These are phyloP conservation scores for Sarocladium brachiariae DNA, from an alignment of 2,329 filamentous ascomycete species.

Conservation along the genomic window DNA sequence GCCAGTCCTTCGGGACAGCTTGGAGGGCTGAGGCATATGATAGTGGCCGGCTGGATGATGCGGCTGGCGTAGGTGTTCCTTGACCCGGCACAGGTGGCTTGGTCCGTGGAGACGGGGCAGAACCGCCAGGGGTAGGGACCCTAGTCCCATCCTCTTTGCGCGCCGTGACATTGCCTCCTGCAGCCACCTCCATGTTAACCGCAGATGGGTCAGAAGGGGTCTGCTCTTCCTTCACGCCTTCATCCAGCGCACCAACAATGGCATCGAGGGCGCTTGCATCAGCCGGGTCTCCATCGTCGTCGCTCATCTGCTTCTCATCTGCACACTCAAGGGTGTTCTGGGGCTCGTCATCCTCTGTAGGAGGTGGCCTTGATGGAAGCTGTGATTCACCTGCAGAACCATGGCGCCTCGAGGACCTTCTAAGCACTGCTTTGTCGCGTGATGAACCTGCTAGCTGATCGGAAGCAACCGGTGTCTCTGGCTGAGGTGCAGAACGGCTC, in stretches of 20 bases:
- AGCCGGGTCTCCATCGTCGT: constrained; percentile 63
- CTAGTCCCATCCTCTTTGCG: constrained; percentile 87
- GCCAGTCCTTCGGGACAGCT: constrained; percentile 83
- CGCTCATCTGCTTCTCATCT: constrained; percentile 78
- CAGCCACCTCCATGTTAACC: constrained; percentile 84
- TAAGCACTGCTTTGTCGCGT: constrained; percentile 51
- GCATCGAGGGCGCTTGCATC: constrained; percentile 68
- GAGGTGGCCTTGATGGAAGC: constrained; percentile 42
- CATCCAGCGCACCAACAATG: constrained; percentile 85
- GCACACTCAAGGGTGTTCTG: constrained; percentile 81
- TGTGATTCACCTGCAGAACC: constrained; percentile 41
- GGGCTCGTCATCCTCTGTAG: constrained; percentile 52
- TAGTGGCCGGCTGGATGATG: constrained; percentile 58
- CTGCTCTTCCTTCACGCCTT: constrained; percentile 65
- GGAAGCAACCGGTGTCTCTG: constrained; percentile 34
- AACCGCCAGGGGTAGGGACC: constrained; percentile 72
- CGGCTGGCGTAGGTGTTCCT: constrained; percentile 39
- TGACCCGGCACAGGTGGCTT: constrained; percentile 18
- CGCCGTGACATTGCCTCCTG: constrained; percentile 81
- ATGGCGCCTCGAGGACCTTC: constrained; percentile 58
- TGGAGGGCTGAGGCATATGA: constrained; percentile 83
- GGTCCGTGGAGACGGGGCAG: constrained; percentile 14
- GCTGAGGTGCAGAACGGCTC: constrained; percentile 28
- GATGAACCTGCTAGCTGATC: constrained; percentile 41
- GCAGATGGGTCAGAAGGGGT: constrained; percentile 65